Evolutionary conservation across 495 filamentous ascomycete genomes (phyloP).

Genomic region (Parathielavia appendiculata): DNA sequence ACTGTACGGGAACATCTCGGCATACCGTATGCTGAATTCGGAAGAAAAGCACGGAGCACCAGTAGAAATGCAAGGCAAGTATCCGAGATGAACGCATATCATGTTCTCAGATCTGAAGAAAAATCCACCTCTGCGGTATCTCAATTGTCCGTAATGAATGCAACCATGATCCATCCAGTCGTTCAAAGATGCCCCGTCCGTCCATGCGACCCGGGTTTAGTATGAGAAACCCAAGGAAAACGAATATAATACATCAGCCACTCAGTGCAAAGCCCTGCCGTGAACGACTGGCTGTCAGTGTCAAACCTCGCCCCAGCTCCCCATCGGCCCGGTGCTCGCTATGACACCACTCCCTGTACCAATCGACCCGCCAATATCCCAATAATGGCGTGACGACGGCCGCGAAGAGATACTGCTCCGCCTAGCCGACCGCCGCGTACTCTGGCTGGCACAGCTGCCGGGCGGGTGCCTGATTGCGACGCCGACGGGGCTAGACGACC

Average conservation of each 20-base stretch:
- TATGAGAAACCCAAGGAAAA: constrained; percentile 17
- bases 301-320: constrained; percentile 69
- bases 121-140: constrained; percentile 8
- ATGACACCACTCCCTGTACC: constrained; percentile 62
- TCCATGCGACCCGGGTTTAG: constrained; percentile 7
- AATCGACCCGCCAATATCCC: constrained; percentile 77
- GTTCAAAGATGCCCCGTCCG: neutral
- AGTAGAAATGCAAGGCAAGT: constrained; percentile 6
- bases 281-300: constrained; percentile 3
- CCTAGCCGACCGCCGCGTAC: constrained; percentile 58
- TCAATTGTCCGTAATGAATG: neutral
- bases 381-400: constrained; percentile 60
- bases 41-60: neutral
- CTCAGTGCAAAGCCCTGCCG: neutral
- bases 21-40: neutral
- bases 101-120: constrained; percentile 1
- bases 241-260: constrained; percentile 5
- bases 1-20: neutral
- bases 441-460: constrained; percentile 73
- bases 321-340: constrained; percentile 59
- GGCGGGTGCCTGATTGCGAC: constrained; percentile 51
- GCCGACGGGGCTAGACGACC: constrained; percentile 41
- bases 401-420: constrained; percentile 59
- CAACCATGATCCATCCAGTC: neutral
- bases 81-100: constrained; percentile 1